phyloP scores from a whole-genome alignment of 2,329 filamentous ascomycete genomes.

The Ophiostoma sp. region DNA sequence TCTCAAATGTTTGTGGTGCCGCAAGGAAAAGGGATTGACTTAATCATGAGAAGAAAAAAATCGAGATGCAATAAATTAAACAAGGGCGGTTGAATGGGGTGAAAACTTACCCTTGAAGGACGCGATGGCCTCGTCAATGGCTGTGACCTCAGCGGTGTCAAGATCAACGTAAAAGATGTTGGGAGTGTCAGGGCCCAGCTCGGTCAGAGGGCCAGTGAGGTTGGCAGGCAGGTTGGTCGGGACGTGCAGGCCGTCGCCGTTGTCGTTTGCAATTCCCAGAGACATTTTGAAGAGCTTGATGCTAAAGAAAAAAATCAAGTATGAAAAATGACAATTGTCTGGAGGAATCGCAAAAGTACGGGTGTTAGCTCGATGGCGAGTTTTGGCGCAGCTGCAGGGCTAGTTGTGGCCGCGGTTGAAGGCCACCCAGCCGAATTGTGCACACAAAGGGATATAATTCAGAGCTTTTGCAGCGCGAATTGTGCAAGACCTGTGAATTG shows the following conservation, averaged over 20 bases:
- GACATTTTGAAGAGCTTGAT: not conserved
- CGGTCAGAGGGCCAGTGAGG: conserved; percentile 21
- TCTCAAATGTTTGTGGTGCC: not conserved
- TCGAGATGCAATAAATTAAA: not conserved
- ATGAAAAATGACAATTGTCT: not conserved
- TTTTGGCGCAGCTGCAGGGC: not conserved
- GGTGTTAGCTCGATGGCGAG: not conserved
- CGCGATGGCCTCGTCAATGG: conserved; percentile 30
- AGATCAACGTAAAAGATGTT: conserved; percentile 23
- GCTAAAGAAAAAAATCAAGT: not conserved
- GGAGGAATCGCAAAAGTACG: not conserved
- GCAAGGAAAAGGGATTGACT: not conserved
- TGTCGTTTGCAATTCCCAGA: not conserved
- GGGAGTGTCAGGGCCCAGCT: conserved; percentile 20
- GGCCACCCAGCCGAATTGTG: not conserved
- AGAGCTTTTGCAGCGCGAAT: not conserved
- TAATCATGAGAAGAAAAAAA: not conserved
- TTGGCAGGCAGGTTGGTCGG: conserved; percentile 6
- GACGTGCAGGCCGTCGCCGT: not conserved
- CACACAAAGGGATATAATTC: not conserved
- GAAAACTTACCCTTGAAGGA: conserved; percentile 31
- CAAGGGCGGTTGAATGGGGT: not conserved
- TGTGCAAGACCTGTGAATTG: not conserved
- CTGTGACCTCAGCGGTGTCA: conserved; percentile 24
- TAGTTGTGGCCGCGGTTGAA: not conserved